phyloP scores from a whole-genome alignment of 345 rosid genomes.

The Syzygium aromaticum region DNA sequence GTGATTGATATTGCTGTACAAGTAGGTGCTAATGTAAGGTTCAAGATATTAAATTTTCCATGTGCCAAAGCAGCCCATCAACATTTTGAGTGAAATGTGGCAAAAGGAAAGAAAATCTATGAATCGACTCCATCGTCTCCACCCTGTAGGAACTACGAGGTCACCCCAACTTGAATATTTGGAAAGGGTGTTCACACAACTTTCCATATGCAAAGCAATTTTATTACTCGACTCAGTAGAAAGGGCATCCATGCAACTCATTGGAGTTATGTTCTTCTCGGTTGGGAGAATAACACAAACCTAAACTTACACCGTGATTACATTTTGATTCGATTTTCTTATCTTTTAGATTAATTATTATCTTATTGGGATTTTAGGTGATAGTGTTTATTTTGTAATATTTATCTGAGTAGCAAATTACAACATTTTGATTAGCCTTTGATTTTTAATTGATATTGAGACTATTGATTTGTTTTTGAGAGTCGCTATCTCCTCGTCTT shows the following conservation, averaged over 20 bases:
- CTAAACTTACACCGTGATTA: not conserved
- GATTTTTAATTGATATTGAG: not conserved
- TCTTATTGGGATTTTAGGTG: not conserved
- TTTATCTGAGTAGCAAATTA: not conserved
- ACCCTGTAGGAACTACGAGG: not conserved
- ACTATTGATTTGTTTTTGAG: not conserved
- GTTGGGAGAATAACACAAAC: not conserved
- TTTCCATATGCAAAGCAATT: not conserved
- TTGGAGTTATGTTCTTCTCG: not conserved
- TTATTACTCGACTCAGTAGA: not conserved
- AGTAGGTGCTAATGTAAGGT: not conserved
- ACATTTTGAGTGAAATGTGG: not conserved
- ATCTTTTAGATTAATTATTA: not conserved
- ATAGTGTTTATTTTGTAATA: not conserved
- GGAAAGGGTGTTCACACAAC: not conserved
- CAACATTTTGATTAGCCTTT: not conserved
- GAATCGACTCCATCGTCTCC: not conserved
- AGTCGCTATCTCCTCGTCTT: not conserved
- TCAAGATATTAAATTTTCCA: not conserved
- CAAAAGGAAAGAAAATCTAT: conserved; percentile 6
- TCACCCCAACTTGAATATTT: not conserved
- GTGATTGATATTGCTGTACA: not conserved
- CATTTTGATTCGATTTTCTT: not conserved
- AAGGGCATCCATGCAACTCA: not conserved
- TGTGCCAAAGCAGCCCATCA: not conserved